Evolutionary conservation across 108 stramenopile species (phyloP).

Genomic region (Nitzschia sp.): DNA sequence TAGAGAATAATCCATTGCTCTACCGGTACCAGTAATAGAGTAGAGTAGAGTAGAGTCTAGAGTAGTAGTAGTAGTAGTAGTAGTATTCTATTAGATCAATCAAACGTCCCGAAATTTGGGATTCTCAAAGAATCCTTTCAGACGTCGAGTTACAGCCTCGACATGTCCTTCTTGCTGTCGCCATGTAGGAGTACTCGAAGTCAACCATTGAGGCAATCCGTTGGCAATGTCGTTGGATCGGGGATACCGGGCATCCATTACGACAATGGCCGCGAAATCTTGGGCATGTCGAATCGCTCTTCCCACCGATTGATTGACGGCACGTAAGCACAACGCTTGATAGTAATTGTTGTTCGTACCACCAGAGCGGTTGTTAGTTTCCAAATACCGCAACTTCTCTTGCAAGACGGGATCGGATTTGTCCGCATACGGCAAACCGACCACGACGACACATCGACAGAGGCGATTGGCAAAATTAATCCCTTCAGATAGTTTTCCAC

Average conservation of each 20-base stretch:
- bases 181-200: conserved; percentile 32
- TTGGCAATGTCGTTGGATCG: conserved; percentile 54
- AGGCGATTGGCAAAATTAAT: conserved; percentile 99
- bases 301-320: conserved; percentile 98
- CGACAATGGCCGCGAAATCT: conserved; percentile 92
- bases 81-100: too few species aligned
- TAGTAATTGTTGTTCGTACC: conserved; percentile 72
- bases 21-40: too few species aligned
- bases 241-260: conserved; percentile 89
- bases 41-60: too few species aligned
- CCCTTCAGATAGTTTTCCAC: conserved; percentile 98
- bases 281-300: conserved; percentile 94
- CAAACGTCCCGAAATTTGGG: background rate
- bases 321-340: conserved; percentile 94
- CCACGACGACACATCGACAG: conserved; percentile 93
- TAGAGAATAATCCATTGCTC: too few species aligned
- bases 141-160: background rate
- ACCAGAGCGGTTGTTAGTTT: background rate
- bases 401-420: conserved; percentile 91
- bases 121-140: background rate
- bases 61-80: too few species aligned
- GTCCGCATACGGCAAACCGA: conserved; percentile 98
- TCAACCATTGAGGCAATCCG: conserved; percentile 83
- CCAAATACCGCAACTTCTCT: conserved; percentile 89
- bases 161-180: conserved; percentile 4